Base-by-base conservation (phyloP, 2,329 filamentous ascomycete genomes). In the Apiospora aurea region DNA sequence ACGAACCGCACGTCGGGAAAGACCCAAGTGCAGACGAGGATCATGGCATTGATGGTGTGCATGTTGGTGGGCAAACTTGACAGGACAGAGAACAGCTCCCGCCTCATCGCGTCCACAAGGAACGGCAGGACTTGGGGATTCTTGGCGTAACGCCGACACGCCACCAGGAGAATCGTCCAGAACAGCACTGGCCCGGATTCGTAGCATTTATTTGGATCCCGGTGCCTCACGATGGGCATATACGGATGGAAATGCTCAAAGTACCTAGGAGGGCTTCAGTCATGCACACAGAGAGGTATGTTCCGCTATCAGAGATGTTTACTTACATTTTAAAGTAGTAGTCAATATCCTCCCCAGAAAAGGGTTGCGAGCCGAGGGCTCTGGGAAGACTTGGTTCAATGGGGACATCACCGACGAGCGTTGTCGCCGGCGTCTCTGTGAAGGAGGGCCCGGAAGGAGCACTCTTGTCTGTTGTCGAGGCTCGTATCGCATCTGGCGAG, bases 261-360 rank as follows among this genome's bases (percentile, higher is more conserved):
- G 75, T 86, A 89, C 71, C 85, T 87, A 46, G n/a, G 7, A 46
- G 46, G 47, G 14, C 75, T 74, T 71, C 13, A 66, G 69, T 26
- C 21, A 11, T 73, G 51, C 69, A 61, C 46, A 8, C 41, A 72
- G 41, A 44, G 38, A 24, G 7, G 34, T 34, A 18, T 13, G 66
- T 3, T 10, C 26, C 13, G 18, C 0, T 1, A 44, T n/a, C 46
- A 13, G 5, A 41, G 34, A 10, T n/a, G n/a, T 68, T 8, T 67
- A 73, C 80, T 71, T 74, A 87, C 84, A 85, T 87, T 72, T 86
- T 82, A 77, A 89, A 89, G 74, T 89, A 89, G 76, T 84, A 87
- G 71, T 88, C 85, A 70, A 89, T 85, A 61, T 89, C 87, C 57
- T 87, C 84, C 0, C 86, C 85, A 0, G 87, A 82, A 67, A 89